A percentile compares a stretch with the other conserved stretches of the same genome.
Evolutionary conservation across 352 stramenopile species (phyloP).

Genomic region (Globisporangium nunn): DNA sequence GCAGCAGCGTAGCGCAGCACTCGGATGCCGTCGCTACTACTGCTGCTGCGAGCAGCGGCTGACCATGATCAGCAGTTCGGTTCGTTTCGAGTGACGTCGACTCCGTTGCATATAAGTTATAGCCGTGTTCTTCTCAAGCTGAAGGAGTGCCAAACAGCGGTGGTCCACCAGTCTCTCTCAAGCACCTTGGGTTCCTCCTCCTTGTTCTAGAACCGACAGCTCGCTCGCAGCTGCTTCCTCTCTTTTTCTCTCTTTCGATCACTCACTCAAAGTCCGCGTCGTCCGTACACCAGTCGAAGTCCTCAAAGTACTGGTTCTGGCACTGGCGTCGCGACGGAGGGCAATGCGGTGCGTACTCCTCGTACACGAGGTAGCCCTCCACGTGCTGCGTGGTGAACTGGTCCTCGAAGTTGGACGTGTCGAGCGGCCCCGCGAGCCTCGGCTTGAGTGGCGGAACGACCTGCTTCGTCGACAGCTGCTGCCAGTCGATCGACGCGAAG

Average conservation of each 20-base stretch:
- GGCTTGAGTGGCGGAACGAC: conserved; percentile 56
- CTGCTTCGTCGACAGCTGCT: conserved; percentile 66
- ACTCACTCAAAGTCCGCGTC: conserved; percentile 31
- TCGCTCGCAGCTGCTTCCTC: neutral
- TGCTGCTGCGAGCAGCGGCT: neutral
- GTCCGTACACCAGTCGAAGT: conserved; percentile 72
- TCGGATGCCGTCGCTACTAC: neutral
- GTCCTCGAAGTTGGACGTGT: conserved; percentile 72
- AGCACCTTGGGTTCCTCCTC: neutral
- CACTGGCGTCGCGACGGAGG: conserved; percentile 18
- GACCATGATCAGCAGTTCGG: neutral
- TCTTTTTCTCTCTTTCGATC: neutral
- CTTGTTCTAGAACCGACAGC: too few species aligned
- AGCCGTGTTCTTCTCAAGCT: neutral
- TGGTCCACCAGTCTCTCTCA: too few species aligned
- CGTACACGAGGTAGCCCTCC: conserved; percentile 50
- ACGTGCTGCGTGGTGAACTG: conserved; percentile 71
- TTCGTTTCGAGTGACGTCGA: neutral
- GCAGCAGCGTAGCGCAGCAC: neutral
- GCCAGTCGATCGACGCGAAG: conserved; percentile 69
- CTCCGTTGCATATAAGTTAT: neutral
- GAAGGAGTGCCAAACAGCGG: neutral
- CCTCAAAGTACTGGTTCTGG: conserved; percentile 34
- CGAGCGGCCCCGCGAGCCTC: conserved; percentile 29
- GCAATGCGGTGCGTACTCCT: conserved; percentile 29